These are phyloP conservation scores for Tolypocladium paradoxum DNA, from an alignment of 2,329 filamentous ascomycete genomes.

Conservation along the genomic window DNA sequence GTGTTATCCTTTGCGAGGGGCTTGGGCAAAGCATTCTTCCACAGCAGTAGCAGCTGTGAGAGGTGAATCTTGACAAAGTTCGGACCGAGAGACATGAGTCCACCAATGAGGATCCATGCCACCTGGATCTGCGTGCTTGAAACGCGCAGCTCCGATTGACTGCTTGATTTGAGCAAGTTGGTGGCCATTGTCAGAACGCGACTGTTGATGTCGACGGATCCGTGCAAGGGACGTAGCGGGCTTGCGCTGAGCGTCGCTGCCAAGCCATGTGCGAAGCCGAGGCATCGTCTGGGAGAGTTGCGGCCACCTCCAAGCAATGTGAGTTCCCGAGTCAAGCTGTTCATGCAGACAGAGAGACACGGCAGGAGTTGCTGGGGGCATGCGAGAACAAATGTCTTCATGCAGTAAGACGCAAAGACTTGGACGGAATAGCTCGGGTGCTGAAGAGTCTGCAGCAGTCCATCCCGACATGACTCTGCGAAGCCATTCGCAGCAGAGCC, in stretches of 20 bases:
- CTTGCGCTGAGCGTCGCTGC: constrained; percentile 87
- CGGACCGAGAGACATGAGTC: constrained; percentile 89
- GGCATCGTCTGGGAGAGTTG: constrained; percentile 71
- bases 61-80: constrained; percentile 99
- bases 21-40: constrained; percentile 95
- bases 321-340: constrained; percentile 81
- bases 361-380: constrained; percentile 87
- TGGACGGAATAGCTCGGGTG: constrained; percentile 97
- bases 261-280: constrained; percentile 85
- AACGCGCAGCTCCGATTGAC: constrained; percentile 79
- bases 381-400: constrained; percentile 78
- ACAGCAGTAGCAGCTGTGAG: constrained; percentile 82
- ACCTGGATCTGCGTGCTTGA: constrained; percentile 95
- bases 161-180: constrained; percentile 81
- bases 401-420: constrained; percentile 73
- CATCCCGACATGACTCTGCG: constrained; percentile 76
- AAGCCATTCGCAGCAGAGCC: constrained; percentile 73
- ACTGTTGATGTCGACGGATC: constrained; percentile 91
- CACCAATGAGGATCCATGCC: constrained; percentile 93
- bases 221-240: constrained; percentile 77
- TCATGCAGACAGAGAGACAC: constrained; percentile 92
- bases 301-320: constrained; percentile 63
- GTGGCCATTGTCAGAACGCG: constrained; percentile 86
- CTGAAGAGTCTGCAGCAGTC: constrained; percentile 77
- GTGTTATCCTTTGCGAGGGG: constrained; percentile 90